A percentile compares a stretch with the other conserved stretches of the same genome.
These are phyloP conservation scores for Starmerella scarabaei DNA, from an alignment of 805 yeast species.

Conservation along the genomic window DNA sequence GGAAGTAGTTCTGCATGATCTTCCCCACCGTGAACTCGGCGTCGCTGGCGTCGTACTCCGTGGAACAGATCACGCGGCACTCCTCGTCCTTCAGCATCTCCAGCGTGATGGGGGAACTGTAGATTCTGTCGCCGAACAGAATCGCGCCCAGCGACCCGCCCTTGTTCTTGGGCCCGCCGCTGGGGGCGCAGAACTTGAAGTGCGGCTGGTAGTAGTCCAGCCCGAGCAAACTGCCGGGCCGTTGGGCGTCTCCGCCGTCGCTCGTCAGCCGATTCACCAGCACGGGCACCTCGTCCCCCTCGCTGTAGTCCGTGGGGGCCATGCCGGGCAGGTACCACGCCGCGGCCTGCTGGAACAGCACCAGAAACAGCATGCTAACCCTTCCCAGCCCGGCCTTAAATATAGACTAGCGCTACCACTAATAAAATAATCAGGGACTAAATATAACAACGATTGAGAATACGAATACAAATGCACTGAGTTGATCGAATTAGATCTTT, in stretches of 20 bases:
- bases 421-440: too few species aligned
- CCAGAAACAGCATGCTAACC: not conserved
- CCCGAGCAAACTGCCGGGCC: conserved; percentile 25
- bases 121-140: conserved; percentile 89
- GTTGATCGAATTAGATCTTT: too few species aligned
- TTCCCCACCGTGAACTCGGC: conserved; percentile 63
- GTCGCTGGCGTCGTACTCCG: conserved; percentile 48
- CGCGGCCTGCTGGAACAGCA: conserved; percentile 19
- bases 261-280: conserved; percentile 88
- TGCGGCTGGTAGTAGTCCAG: conserved; percentile 57
- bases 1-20: conserved; percentile 69
- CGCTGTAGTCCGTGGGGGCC: conserved; percentile 78
- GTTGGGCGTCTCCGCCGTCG: conserved; percentile 31
- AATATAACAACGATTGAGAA: too few species aligned
- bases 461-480: too few species aligned
- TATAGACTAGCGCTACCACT: too few species aligned
- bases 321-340: conserved; percentile 92
- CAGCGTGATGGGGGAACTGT: conserved; percentile 77
- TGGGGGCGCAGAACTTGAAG: conserved; percentile 74
- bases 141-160: conserved; percentile 86
- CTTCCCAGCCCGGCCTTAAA: too few species aligned
- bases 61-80: conserved; percentile 57
- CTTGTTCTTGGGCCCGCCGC: conserved; percentile 50
- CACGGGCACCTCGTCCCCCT: conserved; percentile 61
- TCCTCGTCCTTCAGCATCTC: conserved; percentile 59